Evolutionary conservation across 1,284 basidiomycete genomes (phyloP).

Genomic region (Fomitiporia mediterranea): DNA sequence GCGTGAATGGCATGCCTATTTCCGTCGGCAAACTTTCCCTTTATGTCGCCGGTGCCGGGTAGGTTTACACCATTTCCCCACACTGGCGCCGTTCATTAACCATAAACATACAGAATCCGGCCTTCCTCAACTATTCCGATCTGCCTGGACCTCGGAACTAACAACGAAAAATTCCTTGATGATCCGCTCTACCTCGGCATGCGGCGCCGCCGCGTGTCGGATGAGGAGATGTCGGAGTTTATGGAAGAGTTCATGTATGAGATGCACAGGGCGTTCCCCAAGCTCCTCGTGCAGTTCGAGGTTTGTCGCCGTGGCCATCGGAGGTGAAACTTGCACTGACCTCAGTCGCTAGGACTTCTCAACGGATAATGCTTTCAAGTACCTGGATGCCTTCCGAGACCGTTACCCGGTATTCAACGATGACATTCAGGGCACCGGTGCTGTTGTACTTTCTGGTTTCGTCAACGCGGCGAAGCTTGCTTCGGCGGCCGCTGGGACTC

Average conservation of each 20-base stretch:
- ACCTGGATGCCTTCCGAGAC: conserved; percentile 70
- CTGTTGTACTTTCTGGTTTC: conserved; percentile 89
- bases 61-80: conserved; percentile 23
- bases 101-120: conserved; percentile 55
- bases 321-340: conserved; percentile 21
- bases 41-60: conserved; percentile 87
- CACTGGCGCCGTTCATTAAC: neutral
- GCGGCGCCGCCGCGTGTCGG: conserved; percentile 62
- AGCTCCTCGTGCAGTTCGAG: conserved; percentile 89
- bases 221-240: conserved; percentile 69
- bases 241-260: conserved; percentile 94
- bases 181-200: conserved; percentile 92
- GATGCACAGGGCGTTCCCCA: conserved; percentile 71
- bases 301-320: conserved; percentile 30
- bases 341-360: conserved; percentile 62
- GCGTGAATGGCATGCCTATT: conserved; percentile 88
- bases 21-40: conserved; percentile 90
- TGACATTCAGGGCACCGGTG: conserved; percentile 86
- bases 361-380: conserved; percentile 82
- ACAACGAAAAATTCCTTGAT: conserved; percentile 76
- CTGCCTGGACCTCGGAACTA: conserved; percentile 83
- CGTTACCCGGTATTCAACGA: conserved; percentile 87
- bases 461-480: conserved; percentile 83
- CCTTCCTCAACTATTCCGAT: conserved; percentile 85
- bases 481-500: conserved; percentile 62